Percentiles rank a stretch among this genome's conserved stretches.
phyloP scores from a whole-genome alignment of 1,139 yeast genomes.

The Candida sp. region DNA sequence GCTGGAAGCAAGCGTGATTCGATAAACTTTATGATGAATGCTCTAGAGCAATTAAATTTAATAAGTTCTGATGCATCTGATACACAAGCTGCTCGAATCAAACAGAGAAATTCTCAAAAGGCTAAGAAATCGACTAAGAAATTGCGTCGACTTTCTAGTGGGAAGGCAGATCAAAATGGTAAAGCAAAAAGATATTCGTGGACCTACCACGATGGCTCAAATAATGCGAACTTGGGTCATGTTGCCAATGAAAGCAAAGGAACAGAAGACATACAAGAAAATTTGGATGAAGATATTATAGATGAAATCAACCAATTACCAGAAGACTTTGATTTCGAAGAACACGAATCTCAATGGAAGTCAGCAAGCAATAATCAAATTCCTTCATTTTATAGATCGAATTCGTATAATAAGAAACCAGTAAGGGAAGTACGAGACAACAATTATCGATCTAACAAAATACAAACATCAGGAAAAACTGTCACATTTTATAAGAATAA shows the following conservation, averaged over 20 bases:
- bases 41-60: constrained; percentile 13
- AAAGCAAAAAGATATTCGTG: constrained; percentile 28
- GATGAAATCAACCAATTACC: constrained; percentile 60
- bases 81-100: constrained; percentile 1
- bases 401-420: constrained; percentile 39
- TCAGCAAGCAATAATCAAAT: constrained; percentile 4
- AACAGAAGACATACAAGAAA: constrained; percentile 9
- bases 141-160: not conserved
- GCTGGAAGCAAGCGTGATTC: constrained; percentile 18
- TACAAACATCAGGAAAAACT: constrained; percentile 49
- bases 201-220: constrained; percentile 31
- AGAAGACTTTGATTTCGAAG: constrained; percentile 56
- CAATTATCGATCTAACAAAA: constrained; percentile 34
- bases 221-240: constrained; percentile 11
- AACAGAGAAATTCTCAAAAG: not conserved
- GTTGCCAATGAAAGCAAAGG: not conserved
- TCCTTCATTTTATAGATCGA: constrained; percentile 22
- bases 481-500: constrained; percentile 48
- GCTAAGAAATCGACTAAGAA: not conserved
- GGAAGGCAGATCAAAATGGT: not conserved
- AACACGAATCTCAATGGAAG: constrained; percentile 17
- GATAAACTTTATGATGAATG: constrained; percentile 22
- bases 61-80: not conserved
- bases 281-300: constrained; percentile 34
- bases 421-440: constrained; percentile 22